phyloP scores from a whole-genome alignment of 768 basidiomycete genomes.

The Termitomyces sp. region DNA sequence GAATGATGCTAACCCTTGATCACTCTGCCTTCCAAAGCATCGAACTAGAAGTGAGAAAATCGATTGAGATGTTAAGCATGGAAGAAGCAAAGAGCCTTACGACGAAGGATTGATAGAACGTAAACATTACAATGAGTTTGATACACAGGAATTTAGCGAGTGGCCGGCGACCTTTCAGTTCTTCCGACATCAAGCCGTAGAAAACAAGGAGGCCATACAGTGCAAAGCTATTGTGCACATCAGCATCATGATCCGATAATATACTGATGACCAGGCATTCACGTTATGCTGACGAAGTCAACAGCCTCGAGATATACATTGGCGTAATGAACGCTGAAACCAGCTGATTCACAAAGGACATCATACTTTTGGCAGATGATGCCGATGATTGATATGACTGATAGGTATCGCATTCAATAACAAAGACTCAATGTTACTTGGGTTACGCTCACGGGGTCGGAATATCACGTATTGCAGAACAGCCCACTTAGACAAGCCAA shows the following conservation, averaged over 20 bases:
- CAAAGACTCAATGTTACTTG: not conserved
- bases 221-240: conserved; percentile 47
- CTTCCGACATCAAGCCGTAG: conserved; percentile 76
- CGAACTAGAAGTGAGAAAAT: conserved; percentile 40
- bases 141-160: conserved; percentile 83
- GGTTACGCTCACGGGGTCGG: conserved; percentile 32
- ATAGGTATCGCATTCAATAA: not conserved
- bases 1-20: conserved; percentile 45
- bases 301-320: conserved; percentile 64
- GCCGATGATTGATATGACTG: conserved; percentile 63
- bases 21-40: conserved; percentile 56
- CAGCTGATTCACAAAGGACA: conserved; percentile 63
- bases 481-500: conserved; percentile 49
- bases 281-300: conserved; percentile 83
- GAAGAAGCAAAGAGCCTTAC: conserved; percentile 30
- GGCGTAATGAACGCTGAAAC: conserved; percentile 57
- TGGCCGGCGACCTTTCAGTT: conserved; percentile 70
- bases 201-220: conserved; percentile 83
- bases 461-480: conserved; percentile 87
- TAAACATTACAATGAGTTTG: conserved; percentile 84
- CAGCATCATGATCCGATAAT: not conserved
- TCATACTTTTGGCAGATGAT: conserved; percentile 68
- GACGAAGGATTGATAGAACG: conserved; percentile 81
- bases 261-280: conserved; percentile 9
- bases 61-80: not conserved